Evolutionary conservation across 2,329 filamentous ascomycete species (phyloP).

Genomic region (Colletotrichum shisoi): DNA sequence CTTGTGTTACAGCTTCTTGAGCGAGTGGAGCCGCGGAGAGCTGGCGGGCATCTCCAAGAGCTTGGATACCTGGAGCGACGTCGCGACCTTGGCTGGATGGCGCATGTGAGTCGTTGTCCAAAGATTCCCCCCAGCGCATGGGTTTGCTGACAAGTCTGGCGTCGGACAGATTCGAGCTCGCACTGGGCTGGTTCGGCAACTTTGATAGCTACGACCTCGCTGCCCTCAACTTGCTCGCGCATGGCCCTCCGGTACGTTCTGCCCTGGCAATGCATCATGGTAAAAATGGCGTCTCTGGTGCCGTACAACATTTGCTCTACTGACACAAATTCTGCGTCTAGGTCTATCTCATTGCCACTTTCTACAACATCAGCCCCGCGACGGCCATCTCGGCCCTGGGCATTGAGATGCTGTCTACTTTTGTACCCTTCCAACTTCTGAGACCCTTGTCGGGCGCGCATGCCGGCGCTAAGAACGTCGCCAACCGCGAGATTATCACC

Average conservation of each 20-base stretch:
- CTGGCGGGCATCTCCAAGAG: conserved; percentile 72
- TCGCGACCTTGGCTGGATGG: conserved; percentile 63
- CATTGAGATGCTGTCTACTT: conserved; percentile 74
- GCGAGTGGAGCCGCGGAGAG: conserved; percentile 68
- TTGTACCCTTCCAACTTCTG: conserved; percentile 77
- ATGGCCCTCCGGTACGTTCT: conserved; percentile 71
- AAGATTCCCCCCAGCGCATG: neutral
- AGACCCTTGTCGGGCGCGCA: conserved; percentile 73
- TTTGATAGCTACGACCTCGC: conserved; percentile 78
- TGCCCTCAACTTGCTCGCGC: conserved; percentile 72
- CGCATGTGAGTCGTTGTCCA: conserved; percentile 58
- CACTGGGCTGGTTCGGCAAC: conserved; percentile 74
- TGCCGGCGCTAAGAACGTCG: conserved; percentile 57
- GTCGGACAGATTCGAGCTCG: conserved; percentile 74
- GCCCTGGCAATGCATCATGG: neutral
- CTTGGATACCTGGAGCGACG: conserved; percentile 68
- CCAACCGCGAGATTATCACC: conserved; percentile 70
- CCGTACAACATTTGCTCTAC: neutral
- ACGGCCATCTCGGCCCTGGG: conserved; percentile 68
- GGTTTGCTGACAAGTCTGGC: conserved; percentile 56
- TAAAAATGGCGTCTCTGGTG: neutral
- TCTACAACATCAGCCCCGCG: conserved; percentile 73
- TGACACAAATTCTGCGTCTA: conserved; percentile 44
- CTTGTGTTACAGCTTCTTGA: conserved; percentile 68
- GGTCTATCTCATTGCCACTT: conserved; percentile 78